Base-by-base conservation (phyloP, 1,284 basidiomycete species). In the Trichosporon ovoides region DNA sequence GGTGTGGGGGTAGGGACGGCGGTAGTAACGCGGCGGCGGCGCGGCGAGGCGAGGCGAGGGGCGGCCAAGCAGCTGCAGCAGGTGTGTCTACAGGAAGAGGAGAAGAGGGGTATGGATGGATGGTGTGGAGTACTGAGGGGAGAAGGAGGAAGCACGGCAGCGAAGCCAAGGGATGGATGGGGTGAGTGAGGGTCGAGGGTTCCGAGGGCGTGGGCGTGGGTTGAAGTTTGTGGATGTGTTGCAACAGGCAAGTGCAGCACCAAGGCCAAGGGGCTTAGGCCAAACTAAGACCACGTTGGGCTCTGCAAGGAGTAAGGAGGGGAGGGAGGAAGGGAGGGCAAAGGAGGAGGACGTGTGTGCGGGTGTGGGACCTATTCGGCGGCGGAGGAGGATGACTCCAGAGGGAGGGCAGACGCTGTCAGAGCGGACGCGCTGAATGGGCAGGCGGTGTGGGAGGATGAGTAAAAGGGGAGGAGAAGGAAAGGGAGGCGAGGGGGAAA, bases 11-110 rank as follows among this genome's bases (percentile, higher is more conserved):
- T 33, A 16, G 28, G 40, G 33, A 28, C 31, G 31, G 35, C 43
- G 51, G 52, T 35, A 49, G 40, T 52, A 51, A 57, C 34, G 56
- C 51, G 51, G 38, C 43, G 43, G 43, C 43, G 43, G 35, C 35
- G 11, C n/a, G n/a, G n/a, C n/a, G n/a, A n/a, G n/a, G n/a, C n/a
- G 35, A 4, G 11, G 20, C n/a, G 22, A n/a, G 50, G 19, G 34
- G 50, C 36, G 24, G 50, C n/a, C 34, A 28, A 35, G 50, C 33
- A 22, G 50, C 19, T 24, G 50, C 33, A 34, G 34, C 18, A 7
- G 19, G 31, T 14, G 35, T 20, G 35, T 52, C 19, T 24, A 24
- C 35, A 16, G 50, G 20, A 36, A 22, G 34, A 35, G 28, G 50
- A 52, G 16, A 36, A 35, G 49, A 28, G n/a, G 7, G 34, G 31